Evolutionary conservation across 495 filamentous ascomycete genomes (phyloP).

Genomic region (Penicillium fimorum): DNA sequence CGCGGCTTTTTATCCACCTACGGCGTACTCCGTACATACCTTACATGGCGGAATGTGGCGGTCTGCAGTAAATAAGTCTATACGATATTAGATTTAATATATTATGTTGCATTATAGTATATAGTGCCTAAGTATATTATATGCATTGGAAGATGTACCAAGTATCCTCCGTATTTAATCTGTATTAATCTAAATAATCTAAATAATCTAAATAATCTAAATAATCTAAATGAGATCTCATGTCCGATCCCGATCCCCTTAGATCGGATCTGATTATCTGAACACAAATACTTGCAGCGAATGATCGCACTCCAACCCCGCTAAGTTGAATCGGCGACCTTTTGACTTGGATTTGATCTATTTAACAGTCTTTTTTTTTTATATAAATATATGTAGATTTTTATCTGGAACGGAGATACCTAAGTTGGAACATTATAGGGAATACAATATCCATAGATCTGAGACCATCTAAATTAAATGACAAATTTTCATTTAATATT

Average conservation of each 20-base stretch:
- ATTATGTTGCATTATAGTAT: too few relatives aligned
- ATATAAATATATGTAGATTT: too few relatives aligned
- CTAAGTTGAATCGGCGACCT: not conserved
- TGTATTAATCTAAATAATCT: not conserved
- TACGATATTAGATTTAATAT: not conserved
- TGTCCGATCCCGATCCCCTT: slow-evolving; percentile 1
- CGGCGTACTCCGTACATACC: not conserved
- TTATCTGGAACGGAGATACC: too few relatives aligned
- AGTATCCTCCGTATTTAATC: not conserved
- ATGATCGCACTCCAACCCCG: slow-evolving; percentile 3
- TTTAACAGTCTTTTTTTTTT: not conserved
- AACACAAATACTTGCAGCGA: slow-evolving; percentile 13
- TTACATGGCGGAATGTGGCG: slow-evolving; percentile 2
- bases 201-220: slow-evolving; percentile 3
- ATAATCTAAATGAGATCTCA: not conserved
- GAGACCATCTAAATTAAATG: not conserved
- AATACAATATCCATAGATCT: not conserved
- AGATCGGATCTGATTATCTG: slow-evolving; percentile 9
- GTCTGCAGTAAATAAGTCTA: slow-evolving; percentile 8
- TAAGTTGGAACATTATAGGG: too few relatives aligned
- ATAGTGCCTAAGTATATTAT: not conserved
- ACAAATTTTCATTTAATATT: not conserved
- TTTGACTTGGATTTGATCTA: not conserved
- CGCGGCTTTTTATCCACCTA: slow-evolving; percentile 11
- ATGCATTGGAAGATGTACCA: not conserved